Percentiles rank a stretch among this genome's conserved stretches.
Evolutionary conservation across 352 stramenopile species (phyloP).

Genomic region (Thraustotheca clavata): DNA sequence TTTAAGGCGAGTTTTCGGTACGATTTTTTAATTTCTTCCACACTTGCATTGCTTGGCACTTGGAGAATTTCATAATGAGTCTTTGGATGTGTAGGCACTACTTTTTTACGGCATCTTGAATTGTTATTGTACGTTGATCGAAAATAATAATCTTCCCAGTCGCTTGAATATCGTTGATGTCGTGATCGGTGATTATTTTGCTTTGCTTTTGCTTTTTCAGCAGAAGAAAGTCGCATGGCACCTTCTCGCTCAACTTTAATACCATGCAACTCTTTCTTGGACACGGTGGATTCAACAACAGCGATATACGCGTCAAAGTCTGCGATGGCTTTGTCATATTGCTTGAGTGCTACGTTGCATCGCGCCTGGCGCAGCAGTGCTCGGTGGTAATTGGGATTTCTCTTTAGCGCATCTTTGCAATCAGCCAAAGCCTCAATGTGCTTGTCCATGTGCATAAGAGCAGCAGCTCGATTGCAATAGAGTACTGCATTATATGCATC

Average conservation of each 20-base stretch:
- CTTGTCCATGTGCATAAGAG: constrained; percentile 60
- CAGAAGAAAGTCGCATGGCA: constrained; percentile 35
- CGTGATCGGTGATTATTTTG: constrained; percentile 21
- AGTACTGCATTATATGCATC: constrained; percentile 71
- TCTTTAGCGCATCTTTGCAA: constrained; percentile 59
- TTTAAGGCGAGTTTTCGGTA: constrained; percentile 83
- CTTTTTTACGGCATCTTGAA: background rate
- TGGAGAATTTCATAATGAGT: constrained; percentile 75
- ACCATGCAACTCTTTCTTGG: constrained; percentile 41
- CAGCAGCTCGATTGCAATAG: constrained; percentile 74
- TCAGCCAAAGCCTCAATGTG: constrained; percentile 60
- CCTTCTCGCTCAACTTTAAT: constrained; percentile 42
- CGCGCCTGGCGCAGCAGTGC: constrained; percentile 58
- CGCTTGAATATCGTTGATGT: background rate
- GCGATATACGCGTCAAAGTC: constrained; percentile 69
- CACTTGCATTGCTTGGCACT: constrained; percentile 41
- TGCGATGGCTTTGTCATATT: constrained; percentile 49
- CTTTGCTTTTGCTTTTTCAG: constrained; percentile 15
- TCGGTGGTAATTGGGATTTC: constrained; percentile 47
- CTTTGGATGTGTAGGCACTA: background rate
- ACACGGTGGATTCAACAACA: background rate
- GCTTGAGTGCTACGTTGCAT: constrained; percentile 50
- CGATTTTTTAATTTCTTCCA: constrained; percentile 79
- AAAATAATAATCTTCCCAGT: background rate
- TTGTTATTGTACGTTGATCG: background rate